Evolutionary conservation across 2,329 filamentous ascomycete genomes (phyloP).

Genomic region (Endothia cerciana): DNA sequence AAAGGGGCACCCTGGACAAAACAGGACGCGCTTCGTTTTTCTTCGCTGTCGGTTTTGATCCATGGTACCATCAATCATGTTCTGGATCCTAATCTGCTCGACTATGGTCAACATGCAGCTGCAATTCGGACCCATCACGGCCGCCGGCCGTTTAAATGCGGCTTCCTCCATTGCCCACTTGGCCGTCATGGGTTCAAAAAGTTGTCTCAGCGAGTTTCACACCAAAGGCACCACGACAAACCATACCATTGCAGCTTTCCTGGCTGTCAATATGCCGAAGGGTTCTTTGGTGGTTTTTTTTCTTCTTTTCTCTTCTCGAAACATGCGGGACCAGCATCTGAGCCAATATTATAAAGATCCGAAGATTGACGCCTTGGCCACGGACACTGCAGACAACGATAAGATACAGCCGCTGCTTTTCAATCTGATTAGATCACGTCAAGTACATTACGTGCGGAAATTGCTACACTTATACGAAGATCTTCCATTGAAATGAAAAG

Average conservation of each 20-base stretch:
- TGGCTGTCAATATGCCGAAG: background rate
- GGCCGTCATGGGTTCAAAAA: background rate
- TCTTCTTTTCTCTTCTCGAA: background rate
- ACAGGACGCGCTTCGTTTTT: background rate
- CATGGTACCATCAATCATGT: background rate
- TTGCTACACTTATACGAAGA: background rate
- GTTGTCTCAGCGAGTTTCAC: background rate
- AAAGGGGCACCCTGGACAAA: background rate
- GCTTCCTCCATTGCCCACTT: background rate
- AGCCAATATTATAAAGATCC: background rate
- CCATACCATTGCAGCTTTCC: background rate
- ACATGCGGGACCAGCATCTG: background rate
- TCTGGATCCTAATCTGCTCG: background rate
- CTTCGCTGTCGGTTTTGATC: background rate
- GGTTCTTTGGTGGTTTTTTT: no score
- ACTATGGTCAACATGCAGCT: background rate
- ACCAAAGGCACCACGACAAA: background rate
- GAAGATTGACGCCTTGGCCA: background rate
- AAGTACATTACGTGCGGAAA: background rate
- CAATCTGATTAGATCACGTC: background rate
- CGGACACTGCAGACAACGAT: background rate
- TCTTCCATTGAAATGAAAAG: background rate
- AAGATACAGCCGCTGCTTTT: background rate
- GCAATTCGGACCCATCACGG: background rate
- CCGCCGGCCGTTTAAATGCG: background rate